phyloP scores from a whole-genome alignment of 331 rosid genomes.

The Prunus yedoensis region DNA sequence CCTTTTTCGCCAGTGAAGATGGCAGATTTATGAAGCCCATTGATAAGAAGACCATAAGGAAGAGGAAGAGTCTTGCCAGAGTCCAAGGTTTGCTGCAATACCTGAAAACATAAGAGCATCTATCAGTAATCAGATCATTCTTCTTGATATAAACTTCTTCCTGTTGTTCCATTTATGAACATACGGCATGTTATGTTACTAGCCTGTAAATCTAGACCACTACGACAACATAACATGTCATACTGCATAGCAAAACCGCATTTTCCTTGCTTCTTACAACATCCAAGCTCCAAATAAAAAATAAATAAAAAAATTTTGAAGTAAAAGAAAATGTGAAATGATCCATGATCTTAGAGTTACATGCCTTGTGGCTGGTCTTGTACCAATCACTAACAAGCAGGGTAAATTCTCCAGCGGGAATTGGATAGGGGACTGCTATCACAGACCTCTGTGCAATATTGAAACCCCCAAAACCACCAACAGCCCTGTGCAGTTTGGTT shows the following conservation, averaged over 20 bases:
- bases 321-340: neutral
- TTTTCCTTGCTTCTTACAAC: neutral
- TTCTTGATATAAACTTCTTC: neutral
- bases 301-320: neutral
- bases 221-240: neutral
- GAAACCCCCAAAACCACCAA: conserved; percentile 77
- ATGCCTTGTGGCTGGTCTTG: conserved; percentile 57
- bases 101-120: conserved; percentile 31
- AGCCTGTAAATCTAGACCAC: neutral
- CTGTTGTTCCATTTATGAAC: too few species aligned
- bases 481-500: conserved; percentile 62
- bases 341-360: neutral
- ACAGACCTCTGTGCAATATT: conserved; percentile 62
- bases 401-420: conserved; percentile 57
- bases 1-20: conserved; percentile 54
- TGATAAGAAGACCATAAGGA: conserved; percentile 73
- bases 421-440: conserved; percentile 62
- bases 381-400: conserved; percentile 75
- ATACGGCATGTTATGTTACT: neutral
- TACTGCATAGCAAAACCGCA: neutral
- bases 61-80: conserved; percentile 51
- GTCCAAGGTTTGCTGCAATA: conserved; percentile 49
- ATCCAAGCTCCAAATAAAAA: neutral
- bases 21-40: conserved; percentile 35
- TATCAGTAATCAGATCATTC: neutral